Conservation (phyloP, 176 grass and related monocot species). For the Lolium rigidum region DNA sequence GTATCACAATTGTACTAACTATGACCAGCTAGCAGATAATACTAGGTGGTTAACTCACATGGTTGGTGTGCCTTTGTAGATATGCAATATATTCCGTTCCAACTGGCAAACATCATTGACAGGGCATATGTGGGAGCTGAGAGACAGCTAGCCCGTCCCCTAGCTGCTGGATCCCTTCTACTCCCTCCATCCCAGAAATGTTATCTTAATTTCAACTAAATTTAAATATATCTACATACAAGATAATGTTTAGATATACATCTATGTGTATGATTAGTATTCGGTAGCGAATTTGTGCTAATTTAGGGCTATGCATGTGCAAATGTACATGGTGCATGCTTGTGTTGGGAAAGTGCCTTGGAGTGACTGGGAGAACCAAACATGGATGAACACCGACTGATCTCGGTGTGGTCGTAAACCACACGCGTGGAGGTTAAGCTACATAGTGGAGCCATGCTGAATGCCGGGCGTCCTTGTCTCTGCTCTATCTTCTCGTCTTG, state of each 20-base stretch:
- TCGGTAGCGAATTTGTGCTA: not conserved
- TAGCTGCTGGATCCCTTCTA: not conserved
- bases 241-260: too few species aligned
- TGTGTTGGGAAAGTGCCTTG: slow-evolving; percentile 16
- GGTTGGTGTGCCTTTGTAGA: slow-evolving; percentile 23
- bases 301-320: not conserved
- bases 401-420: not conserved
- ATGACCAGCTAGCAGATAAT: not conserved
- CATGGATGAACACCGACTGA: not conserved
- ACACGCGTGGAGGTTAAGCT: slow-evolving; percentile 10
- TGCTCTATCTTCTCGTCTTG: not conserved
- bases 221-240: too few species aligned
- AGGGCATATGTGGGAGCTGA: not conserved
- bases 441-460: slow-evolving; percentile 8
- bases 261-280: not conserved
- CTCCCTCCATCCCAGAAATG: too few species aligned
- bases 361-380: slow-evolving; percentile 33
- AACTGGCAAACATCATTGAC: not conserved
- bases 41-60: slow-evolving; percentile 25
- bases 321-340: not conserved
- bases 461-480: not conserved
- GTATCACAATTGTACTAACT: not conserved
- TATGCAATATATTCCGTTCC: not conserved
- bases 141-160: not conserved
- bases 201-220: too few species aligned